A percentile compares a stretch with the other conserved stretches of the same genome.
Evolutionary conservation across 495 filamentous ascomycete species (phyloP).

Genomic region (Staphylotrichum longicolle): DNA sequence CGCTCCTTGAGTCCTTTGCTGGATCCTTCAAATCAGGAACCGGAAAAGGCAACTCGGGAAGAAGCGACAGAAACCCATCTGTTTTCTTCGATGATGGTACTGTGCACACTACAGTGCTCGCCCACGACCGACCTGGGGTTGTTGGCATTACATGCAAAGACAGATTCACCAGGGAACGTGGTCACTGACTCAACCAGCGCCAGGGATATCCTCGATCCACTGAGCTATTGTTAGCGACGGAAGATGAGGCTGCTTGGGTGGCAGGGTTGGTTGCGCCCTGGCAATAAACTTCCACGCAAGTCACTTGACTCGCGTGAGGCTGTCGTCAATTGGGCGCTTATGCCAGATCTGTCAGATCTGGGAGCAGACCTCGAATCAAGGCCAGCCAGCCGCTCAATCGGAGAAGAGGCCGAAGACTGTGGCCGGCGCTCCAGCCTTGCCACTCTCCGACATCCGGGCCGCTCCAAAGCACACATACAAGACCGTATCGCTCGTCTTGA

Average conservation of each 20-base stretch:
- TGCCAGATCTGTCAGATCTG: slow-evolving; percentile 11
- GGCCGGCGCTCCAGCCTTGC: slow-evolving; percentile 9
- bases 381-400: slow-evolving; percentile 18
- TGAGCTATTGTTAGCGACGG: slow-evolving; percentile 9
- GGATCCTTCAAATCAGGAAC: not conserved
- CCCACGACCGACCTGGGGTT: no score
- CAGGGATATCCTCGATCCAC: not conserved
- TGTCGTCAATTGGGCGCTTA: slow-evolving; percentile 3
- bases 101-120: no score
- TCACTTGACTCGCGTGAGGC: not conserved
- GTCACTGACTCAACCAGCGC: not conserved
- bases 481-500: not conserved
- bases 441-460: not conserved
- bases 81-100: no score
- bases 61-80: not conserved
- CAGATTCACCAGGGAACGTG: no score
- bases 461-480: not conserved
- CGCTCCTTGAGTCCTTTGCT: slow-evolving; percentile 4
- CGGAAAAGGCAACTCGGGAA: not conserved
- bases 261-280: not conserved
- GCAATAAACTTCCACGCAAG: no score
- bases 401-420: slow-evolving; percentile 2
- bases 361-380: not conserved
- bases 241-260: slow-evolving; percentile 3
- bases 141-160: no score